Percentiles rank a stretch among this genome's conserved stretches.
Conservation (phyloP, 345 rosid species). For the Iberis pinnata region DNA sequence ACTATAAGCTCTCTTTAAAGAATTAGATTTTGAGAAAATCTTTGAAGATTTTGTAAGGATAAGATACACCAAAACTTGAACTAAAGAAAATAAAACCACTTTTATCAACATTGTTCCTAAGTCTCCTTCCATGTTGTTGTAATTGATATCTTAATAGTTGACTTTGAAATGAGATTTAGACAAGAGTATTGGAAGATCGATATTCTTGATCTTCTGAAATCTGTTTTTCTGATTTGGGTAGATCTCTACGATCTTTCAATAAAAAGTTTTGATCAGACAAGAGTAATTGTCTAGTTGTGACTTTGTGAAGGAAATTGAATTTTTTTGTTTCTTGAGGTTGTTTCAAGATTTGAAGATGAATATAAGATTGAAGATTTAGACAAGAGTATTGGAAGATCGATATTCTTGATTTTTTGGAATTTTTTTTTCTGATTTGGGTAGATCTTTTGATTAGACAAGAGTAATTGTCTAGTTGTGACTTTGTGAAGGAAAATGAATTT, state of each 20-base stretch:
- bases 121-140: slow-evolving; percentile 32
- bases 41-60: slow-evolving; percentile 52
- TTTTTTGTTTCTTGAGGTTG: neutral
- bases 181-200: neutral
- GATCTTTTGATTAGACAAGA: neutral
- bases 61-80: slow-evolving; percentile 57
- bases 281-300: neutral
- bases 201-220: too few relatives aligned
- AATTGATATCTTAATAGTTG: neutral
- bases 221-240: too few relatives aligned
- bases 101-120: slow-evolving; percentile 41
- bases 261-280: too few relatives aligned
- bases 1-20: slow-evolving; percentile 30
- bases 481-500: slow-evolving; percentile 1
- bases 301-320: neutral
- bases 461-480: neutral
- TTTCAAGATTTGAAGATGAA: slow-evolving; percentile 10
- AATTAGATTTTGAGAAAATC: slow-evolving; percentile 42
- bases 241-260: too few relatives aligned
- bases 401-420: too few relatives aligned
- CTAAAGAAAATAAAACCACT: slow-evolving; percentile 37
- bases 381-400: neutral
- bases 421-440: too few relatives aligned
- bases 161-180: neutral
- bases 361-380: neutral